phyloP scores from a whole-genome alignment of 805 yeast species.

The Candida jianshihensis region DNA sequence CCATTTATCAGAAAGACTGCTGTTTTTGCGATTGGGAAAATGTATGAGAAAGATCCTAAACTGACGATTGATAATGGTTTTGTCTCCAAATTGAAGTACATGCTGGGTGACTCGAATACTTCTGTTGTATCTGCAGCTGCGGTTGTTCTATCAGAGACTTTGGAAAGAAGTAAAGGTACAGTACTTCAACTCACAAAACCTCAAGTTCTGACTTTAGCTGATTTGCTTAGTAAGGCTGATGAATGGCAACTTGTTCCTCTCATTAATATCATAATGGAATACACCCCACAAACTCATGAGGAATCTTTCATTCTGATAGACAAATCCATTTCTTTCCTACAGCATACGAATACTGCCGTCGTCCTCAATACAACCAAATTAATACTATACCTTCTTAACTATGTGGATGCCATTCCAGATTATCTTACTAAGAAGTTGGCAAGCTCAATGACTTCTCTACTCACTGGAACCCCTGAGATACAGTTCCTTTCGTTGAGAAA shows the following conservation, averaged over 20 bases:
- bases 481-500: conserved; percentile 81
- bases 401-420: conserved; percentile 49
- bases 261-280: conserved; percentile 56
- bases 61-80: conserved; percentile 37
- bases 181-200: conserved; percentile 45
- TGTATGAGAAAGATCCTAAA: conserved; percentile 49
- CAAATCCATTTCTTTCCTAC: conserved; percentile 59
- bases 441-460: conserved; percentile 56
- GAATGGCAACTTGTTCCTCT: conserved; percentile 72
- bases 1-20: conserved; percentile 64
- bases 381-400: conserved; percentile 66
- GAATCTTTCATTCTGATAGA: conserved; percentile 67
- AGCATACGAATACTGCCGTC: conserved; percentile 75
- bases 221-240: conserved; percentile 21
- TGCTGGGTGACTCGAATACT: conserved; percentile 50
- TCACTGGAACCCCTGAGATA: conserved; percentile 73
- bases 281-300: conserved; percentile 60
- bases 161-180: conserved; percentile 46
- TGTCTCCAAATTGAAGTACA: conserved; percentile 41
- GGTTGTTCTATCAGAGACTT: conserved; percentile 57
- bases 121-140: conserved; percentile 66
- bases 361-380: conserved; percentile 71
- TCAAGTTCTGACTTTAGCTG: conserved; percentile 38
- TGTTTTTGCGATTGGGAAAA: conserved; percentile 58
- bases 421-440: conserved; percentile 60